Base-by-base conservation (phyloP, 805 yeast genomes). In the Komagataella populi region DNA sequence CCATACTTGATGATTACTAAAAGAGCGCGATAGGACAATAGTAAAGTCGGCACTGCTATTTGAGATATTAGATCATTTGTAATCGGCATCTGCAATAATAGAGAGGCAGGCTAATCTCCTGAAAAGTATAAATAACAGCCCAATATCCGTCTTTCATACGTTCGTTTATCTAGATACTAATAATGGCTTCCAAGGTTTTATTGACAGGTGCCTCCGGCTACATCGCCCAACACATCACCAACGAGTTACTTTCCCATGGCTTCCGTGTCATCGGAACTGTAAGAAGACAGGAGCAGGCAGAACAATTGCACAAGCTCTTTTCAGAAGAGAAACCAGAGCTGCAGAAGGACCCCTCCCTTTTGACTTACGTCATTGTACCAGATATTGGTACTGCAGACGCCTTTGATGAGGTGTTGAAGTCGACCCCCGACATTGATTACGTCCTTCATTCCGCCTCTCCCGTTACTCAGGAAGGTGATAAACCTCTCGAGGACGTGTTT, bases 201-300 rank as follows among this genome's bases (percentile, higher is more conserved):
- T 75, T 77, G 44, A 66, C 81, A 2, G 82, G 83, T 44, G 79
- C 79, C 8, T 64, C 74, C 3, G 83, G 83, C 7, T 77, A 67
- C 57, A 70, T 78, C 54, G 81, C 82, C 44, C 71, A 68, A 56
- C 78, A 76, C 56, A 63, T 75, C 17, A 65, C 77, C 48, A 65
- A 69, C 49, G 59, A 59, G 30, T 67, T 77, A 49, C 55, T 78
- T 22, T 58, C 62, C 6, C 62, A 65, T 22, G 68, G 66, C 6
- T 75, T 76, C 56, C 59, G 61, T 8, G 82, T 78, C 6, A 67
- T 78, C 51, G 83, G 81, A 30, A 67, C 81, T 3, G 81, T 72
- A 1, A 67, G 84, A 57, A 65, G 73, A 10, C 56, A 61, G 45
- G 66, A 58, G 4, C 77, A 76, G 55, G 77, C 73, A 14, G 73